Evolutionary conservation across 2,329 filamentous ascomycete species (phyloP).

Genomic region (Paraphoma chrysanthemicola): DNA sequence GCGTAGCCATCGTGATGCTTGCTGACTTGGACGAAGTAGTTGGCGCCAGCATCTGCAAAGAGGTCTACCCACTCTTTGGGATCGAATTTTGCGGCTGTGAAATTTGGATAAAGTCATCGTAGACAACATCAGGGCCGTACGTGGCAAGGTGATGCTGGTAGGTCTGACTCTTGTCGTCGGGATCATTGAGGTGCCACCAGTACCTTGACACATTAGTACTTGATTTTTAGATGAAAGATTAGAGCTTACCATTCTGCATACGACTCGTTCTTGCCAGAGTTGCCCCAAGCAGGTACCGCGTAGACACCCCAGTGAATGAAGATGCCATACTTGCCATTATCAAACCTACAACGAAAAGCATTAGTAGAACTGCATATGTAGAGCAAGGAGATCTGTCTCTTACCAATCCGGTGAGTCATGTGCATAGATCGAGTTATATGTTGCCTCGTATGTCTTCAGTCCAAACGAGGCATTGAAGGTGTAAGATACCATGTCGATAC

Average conservation of each 20-base stretch:
- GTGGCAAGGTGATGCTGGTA: slow-evolving; percentile 49
- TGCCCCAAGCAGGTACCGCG: slow-evolving; percentile 63
- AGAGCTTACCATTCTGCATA: slow-evolving; percentile 51
- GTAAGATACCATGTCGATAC: slow-evolving; percentile 1
- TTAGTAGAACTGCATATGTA: neutral
- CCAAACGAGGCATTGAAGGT: slow-evolving; percentile 3
- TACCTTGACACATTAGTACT: slow-evolving; percentile 50
- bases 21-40: slow-evolving; percentile 53
- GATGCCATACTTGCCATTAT: slow-evolving; percentile 60
- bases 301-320: slow-evolving; percentile 68
- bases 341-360: neutral
- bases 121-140: slow-evolving; percentile 58
- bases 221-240: neutral
- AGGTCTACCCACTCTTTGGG: slow-evolving; percentile 61
- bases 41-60: slow-evolving; percentile 59
- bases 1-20: slow-evolving; percentile 53
- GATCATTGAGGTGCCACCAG: neutral
- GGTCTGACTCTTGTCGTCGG: neutral
- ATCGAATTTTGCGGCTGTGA: slow-evolving; percentile 48
- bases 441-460: slow-evolving; percentile 13
- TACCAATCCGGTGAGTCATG: slow-evolving; percentile 16
- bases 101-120: slow-evolving; percentile 64
- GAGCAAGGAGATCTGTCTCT: neutral
- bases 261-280: slow-evolving; percentile 45
- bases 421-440: slow-evolving; percentile 14